Evolutionary conservation across 2,329 filamentous ascomycete genomes (phyloP), one percentile per base, ranked within the genome.

Genomic region (Fusarium sp.): DNA sequence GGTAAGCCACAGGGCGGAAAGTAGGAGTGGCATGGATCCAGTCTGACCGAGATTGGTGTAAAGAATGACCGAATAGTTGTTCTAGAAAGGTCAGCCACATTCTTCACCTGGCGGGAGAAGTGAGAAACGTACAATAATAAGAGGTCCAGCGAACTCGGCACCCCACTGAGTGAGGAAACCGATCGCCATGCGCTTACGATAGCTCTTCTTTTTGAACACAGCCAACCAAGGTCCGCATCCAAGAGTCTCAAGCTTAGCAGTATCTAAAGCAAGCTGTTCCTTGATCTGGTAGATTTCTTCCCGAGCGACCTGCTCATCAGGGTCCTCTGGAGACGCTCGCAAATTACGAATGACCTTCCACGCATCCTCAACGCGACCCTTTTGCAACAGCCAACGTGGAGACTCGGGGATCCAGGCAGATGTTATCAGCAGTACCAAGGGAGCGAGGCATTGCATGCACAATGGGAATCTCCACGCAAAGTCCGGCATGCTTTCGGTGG

Each of bases 121-220:
- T n/a, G n/a, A 3, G 21, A 2, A 41, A 79, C 82, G 73, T 54
- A 84, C 82, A 57, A 86, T 85, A 23, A 86, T 82, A 1, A 86
- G 75, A 16, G 83, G 82, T 1, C 84, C 84, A 18, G 80, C 82
- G 67, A 85, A 85, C 55, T 85, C 83, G 7, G 84, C 83, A 28
- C 83, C 84, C 83, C 83, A 86, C 65, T 85, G 84, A 3, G 83
- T 85, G n/a, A 85, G 71, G 61, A 85, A 86, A 0, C 83, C 83
- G 37, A 86, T 83, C 4, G 80, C 78, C 82, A 86, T 82, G 5
- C 84, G 77, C 75, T 85, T 85, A 25, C 84, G 78, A 69, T 84
- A 84, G 13, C 82, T 82, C 65, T 79, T 80, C 73, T 82, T 84
- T 70, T 80, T 81, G 34, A 83, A 41, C 2, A 83, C 78, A 1